Base-by-base conservation (phyloP, 441 rosid species). In the Adansonia grandidieri region DNA sequence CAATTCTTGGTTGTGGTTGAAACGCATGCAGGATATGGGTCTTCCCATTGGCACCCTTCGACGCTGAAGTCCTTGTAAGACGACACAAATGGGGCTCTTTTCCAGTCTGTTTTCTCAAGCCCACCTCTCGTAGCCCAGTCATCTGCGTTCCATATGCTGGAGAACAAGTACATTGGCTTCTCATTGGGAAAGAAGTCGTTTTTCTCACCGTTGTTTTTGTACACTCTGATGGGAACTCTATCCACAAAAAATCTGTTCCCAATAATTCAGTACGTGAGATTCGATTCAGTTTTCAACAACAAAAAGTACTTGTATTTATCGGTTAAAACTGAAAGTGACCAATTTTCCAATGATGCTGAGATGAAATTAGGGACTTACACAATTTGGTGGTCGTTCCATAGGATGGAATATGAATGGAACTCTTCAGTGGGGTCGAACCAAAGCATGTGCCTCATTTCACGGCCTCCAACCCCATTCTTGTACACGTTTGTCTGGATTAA, bases 341-440 rank as follows among this genome's bases (percentile, higher is more conserved):
- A 3, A 32, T 32, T 32, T 32, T 32, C 37, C 37, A 28, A 28
- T 28, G 32, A 28, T 28, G 32, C 32, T 9, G 20, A 58, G 63
- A 13, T 62, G 14, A 28, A 37, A 60, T 20, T 54, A 40, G n/a
- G 10, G 22, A 78, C 91, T 91, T 87, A 92, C 98, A 91, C 79
- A 32, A 92, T 85, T 82, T 91, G 96, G 58, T 89, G 92, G 77
- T 84, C 60, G 78, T 96, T 93, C 99, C 98, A 93, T 10, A 92
- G 89, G 51, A 93, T 74, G 53, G 97, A 92, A 73, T 95, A 95
- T 19, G 89, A 48, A 75, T 96, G 97, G 77, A 80, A 90, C 0
- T 92, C 99, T 78, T 83, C 87, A 11, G 99, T 93, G 8, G 99
- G 99, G 71, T 96, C 99, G 81, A 96, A 96, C 99, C 98, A 96